These are phyloP conservation scores for Neopestalotiopsis sp. DNA, from an alignment of 2,329 filamentous ascomycete genomes.

Conservation along the genomic window DNA sequence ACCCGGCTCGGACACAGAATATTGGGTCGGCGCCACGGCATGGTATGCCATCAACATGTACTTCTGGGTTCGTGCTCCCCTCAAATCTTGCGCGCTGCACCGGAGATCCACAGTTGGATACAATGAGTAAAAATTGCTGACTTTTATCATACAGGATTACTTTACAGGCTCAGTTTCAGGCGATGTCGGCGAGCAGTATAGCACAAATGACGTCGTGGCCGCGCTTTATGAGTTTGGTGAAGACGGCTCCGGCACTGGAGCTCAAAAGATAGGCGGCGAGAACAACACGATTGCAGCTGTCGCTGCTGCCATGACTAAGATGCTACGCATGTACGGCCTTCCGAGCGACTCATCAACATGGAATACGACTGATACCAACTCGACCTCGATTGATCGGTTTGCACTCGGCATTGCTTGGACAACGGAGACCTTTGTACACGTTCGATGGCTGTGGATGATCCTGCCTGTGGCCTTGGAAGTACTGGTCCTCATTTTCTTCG, in stretches of 20 bases:
- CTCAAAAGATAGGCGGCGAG: slow-evolving; percentile 20
- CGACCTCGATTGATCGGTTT: slow-evolving; percentile 1
- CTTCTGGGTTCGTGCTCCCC: slow-evolving; percentile 12
- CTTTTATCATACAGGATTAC: background rate
- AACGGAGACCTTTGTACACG: slow-evolving; percentile 20
- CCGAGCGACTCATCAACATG: background rate
- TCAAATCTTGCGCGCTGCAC: background rate
- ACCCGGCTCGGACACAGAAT: slow-evolving; percentile 7
- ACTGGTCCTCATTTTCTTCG: slow-evolving; percentile 15
- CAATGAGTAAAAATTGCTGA: background rate
- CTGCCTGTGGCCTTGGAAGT: slow-evolving; percentile 20
- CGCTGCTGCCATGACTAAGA: slow-evolving; percentile 20
- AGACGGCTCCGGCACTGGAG: slow-evolving; percentile 17
- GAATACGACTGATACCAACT: background rate
- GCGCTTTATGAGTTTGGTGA: slow-evolving; percentile 21
- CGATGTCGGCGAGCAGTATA: background rate
- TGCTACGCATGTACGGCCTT: slow-evolving; percentile 17
- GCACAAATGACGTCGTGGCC: slow-evolving; percentile 14
- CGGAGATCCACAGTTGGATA: background rate
- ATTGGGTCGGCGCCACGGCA: background rate
- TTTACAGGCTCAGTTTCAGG: slow-evolving; percentile 21
- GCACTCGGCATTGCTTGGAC: slow-evolving; percentile 17
- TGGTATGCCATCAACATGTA: slow-evolving; percentile 1
- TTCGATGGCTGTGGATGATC: slow-evolving; percentile 22
- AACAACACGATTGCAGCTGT: slow-evolving; percentile 21